A percentile compares a stretch with the other conserved stretches of the same genome.
phyloP scores from a whole-genome alignment of 345 rosid genomes.

The Salix dunnii region DNA sequence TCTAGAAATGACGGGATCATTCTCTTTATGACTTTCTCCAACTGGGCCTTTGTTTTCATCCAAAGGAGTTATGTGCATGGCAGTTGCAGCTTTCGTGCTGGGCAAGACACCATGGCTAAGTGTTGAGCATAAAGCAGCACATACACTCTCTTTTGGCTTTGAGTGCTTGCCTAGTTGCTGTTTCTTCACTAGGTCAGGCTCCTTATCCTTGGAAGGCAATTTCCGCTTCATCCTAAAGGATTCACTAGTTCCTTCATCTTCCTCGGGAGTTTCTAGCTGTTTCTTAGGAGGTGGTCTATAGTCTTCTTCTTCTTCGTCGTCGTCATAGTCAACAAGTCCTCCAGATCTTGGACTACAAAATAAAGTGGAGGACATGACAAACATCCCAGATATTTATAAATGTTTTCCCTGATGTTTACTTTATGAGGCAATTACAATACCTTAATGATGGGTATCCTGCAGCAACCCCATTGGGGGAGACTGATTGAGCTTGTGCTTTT shows the following conservation, averaged over 20 bases:
- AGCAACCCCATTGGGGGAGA: slow-evolving; percentile 69
- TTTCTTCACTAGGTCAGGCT: slow-evolving; percentile 57
- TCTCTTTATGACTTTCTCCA: slow-evolving; percentile 31
- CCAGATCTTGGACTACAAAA: slow-evolving; percentile 58
- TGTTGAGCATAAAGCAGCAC: slow-evolving; percentile 78
- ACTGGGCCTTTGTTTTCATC: slow-evolving; percentile 37
- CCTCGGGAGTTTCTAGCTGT: slow-evolving; percentile 54
- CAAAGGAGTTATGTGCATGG: slow-evolving; percentile 22
- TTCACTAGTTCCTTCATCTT: slow-evolving; percentile 68
- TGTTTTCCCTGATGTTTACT: background rate
- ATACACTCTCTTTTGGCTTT: slow-evolving; percentile 60
- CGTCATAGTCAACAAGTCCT: slow-evolving; percentile 94
- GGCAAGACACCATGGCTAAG: slow-evolving; percentile 82
- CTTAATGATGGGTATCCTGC: slow-evolving; percentile 50
- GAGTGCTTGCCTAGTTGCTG: slow-evolving; percentile 53
- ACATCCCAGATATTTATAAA: background rate
- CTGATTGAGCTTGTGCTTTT: slow-evolving; percentile 53
- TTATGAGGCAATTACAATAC: slow-evolving; percentile 32
- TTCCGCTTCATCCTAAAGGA: slow-evolving; percentile 64
- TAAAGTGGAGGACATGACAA: background rate
- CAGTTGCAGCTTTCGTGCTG: slow-evolving; percentile 47
- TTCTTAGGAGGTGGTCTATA: slow-evolving; percentile 86
- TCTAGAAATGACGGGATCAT: slow-evolving; percentile 34
- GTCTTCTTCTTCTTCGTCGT: slow-evolving; percentile 96
- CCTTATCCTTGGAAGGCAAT: slow-evolving; percentile 54